Conservation (phyloP, 345 rosid genomes). For the Populus deltoides region DNA sequence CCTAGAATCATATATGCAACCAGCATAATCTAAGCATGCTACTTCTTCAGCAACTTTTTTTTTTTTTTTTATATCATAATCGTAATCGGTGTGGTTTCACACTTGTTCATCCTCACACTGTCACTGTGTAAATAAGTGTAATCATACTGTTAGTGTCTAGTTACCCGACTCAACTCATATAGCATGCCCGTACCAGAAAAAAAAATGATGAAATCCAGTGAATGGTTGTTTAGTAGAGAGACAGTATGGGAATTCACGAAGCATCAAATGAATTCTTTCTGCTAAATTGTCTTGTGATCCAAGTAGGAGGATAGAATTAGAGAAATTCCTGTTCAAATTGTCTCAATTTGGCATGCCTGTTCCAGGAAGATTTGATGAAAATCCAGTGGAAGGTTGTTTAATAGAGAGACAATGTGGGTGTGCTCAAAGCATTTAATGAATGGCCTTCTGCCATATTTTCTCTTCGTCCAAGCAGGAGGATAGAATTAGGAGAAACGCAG, state of each 20-base stretch:
- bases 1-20: not conserved
- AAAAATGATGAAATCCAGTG: not conserved
- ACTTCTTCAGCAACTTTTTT: not conserved
- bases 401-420: not conserved
- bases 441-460: not conserved
- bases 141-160: not conserved
- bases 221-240: not conserved
- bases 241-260: not conserved
- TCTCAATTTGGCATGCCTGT: not conserved
- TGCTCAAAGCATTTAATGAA: not conserved
- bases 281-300: not conserved
- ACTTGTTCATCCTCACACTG: not conserved
- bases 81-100: not conserved
- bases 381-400: not conserved
- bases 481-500: not conserved
- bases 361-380: not conserved
- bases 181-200: too few species aligned
- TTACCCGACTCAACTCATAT: too few species aligned
- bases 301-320: not conserved
- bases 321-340: not conserved
- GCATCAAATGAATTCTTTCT: not conserved
- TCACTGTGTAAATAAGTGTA: not conserved
- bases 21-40: not conserved
- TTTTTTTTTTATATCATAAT: too few species aligned
- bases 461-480: not conserved